phyloP scores from a whole-genome alignment of 306 rosid genomes.

The Glycine tomentella region DNA sequence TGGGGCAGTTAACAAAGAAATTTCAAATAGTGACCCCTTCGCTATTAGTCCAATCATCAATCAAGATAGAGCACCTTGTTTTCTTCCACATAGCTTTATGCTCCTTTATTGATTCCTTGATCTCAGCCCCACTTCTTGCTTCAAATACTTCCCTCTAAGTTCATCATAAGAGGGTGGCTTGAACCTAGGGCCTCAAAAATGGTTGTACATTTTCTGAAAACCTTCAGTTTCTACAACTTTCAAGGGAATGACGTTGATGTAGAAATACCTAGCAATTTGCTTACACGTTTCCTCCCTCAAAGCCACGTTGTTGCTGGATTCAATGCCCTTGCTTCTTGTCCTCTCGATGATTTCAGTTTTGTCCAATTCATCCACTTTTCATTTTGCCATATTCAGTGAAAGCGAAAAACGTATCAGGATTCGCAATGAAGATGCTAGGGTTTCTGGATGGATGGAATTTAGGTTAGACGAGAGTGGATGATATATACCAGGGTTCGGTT shows the following conservation, averaged over 20 bases:
- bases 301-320: background rate
- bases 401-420: background rate
- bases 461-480: background rate
- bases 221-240: background rate
- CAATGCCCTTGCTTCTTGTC: background rate
- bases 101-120: background rate
- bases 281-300: slow-evolving; percentile 3
- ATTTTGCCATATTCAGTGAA: background rate
- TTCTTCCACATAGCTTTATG: background rate
- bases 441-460: background rate
- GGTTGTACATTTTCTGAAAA: background rate
- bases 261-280: background rate
- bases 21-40: background rate
- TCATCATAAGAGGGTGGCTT: background rate
- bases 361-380: background rate
- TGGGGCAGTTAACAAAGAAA: background rate
- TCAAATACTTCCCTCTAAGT: background rate
- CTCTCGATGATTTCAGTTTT: background rate
- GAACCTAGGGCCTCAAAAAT: background rate
- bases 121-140: background rate
- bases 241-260: background rate
- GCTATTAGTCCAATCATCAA: background rate
- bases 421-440: background rate
- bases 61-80: background rate
- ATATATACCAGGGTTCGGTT: background rate